A percentile compares a stretch with the other conserved stretches of the same genome.
Conservation (phyloP, 2,329 filamentous ascomycete species). For the Thelonectria discophora region DNA sequence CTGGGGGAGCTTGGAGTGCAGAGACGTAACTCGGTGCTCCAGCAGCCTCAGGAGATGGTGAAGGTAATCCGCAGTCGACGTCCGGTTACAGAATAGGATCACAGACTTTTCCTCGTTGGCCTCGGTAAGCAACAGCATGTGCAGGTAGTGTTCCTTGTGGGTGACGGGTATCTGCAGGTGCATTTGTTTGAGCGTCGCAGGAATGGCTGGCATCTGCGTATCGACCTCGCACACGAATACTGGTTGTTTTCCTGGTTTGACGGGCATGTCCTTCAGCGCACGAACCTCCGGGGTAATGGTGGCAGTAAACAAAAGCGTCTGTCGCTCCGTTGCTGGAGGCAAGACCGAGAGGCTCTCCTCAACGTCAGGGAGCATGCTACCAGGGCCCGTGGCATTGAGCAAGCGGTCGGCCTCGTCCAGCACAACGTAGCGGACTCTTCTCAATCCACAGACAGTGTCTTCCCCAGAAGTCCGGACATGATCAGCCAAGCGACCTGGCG, state of each 20-base stretch:
- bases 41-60: slow-evolving; percentile 88
- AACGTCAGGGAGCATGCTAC: slow-evolving; percentile 94
- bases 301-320: slow-evolving; percentile 95
- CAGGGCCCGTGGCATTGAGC: slow-evolving; percentile 74
- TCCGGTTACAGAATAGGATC: slow-evolving; percentile 96
- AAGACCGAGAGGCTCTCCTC: slow-evolving; percentile 86
- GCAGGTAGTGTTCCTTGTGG: slow-evolving; percentile 93
- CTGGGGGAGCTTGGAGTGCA: slow-evolving; percentile 89
- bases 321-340: slow-evolving; percentile 79
- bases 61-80: slow-evolving; percentile 85
- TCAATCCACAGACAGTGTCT: slow-evolving; percentile 85
- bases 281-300: slow-evolving; percentile 94
- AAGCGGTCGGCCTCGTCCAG: slow-evolving; percentile 96
- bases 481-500: slow-evolving; percentile 90
- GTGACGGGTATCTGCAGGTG: slow-evolving; percentile 90
- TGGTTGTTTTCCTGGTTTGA: slow-evolving; percentile 73
- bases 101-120: slow-evolving; percentile 77
- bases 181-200: slow-evolving; percentile 80
- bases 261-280: slow-evolving; percentile 81
- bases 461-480: slow-evolving; percentile 91
- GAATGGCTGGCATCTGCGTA: slow-evolving; percentile 78
- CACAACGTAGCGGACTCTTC: slow-evolving; percentile 83
- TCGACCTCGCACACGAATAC: slow-evolving; percentile 92
- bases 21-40: slow-evolving; percentile 86
- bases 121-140: slow-evolving; percentile 84